Conservation (phyloP, 208 protist genomes). For the Acanthamoeba culbertsoni region DNA sequence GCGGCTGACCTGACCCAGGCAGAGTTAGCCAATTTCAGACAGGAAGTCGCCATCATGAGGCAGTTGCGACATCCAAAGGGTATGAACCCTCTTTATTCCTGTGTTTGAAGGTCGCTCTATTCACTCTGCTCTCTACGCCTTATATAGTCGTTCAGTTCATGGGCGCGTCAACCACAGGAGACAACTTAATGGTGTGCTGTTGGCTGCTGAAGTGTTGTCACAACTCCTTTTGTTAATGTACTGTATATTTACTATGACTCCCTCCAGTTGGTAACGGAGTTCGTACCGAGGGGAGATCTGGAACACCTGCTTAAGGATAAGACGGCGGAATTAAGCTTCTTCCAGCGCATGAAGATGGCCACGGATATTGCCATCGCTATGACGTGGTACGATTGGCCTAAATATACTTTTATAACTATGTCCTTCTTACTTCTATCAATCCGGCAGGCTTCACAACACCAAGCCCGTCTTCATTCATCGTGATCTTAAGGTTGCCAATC, state of each 20-base stretch:
- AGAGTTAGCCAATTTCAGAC: slow-evolving; percentile 1
- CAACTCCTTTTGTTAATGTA: background rate
- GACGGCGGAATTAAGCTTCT: background rate
- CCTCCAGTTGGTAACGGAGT: slow-evolving; percentile 10
- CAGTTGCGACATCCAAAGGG: slow-evolving; percentile 22
- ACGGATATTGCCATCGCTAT: slow-evolving; percentile 4
- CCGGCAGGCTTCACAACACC: slow-evolving; percentile 10
- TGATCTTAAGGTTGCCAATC: background rate
- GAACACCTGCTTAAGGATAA: slow-evolving; percentile 10
- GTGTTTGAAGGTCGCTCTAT: background rate
- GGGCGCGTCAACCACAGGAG: background rate
- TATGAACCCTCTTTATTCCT: background rate
- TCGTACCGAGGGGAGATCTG: background rate
- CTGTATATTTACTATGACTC: background rate
- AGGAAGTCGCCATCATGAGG: slow-evolving; percentile 48
- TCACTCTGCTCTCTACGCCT: background rate
- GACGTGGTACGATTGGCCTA: background rate
- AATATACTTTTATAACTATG: background rate
- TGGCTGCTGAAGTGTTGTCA: background rate
- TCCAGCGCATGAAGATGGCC: slow-evolving; percentile 47
- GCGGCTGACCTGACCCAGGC: background rate
- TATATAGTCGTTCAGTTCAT: background rate
- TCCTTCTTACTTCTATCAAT: background rate
- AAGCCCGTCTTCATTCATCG: slow-evolving; percentile 6
- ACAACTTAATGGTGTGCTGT: background rate